Percentiles rank a stretch among this genome's conserved stretches.
Conservation (phyloP, 2,329 filamentous ascomycete species). For the Cladorrhinum sp. region DNA sequence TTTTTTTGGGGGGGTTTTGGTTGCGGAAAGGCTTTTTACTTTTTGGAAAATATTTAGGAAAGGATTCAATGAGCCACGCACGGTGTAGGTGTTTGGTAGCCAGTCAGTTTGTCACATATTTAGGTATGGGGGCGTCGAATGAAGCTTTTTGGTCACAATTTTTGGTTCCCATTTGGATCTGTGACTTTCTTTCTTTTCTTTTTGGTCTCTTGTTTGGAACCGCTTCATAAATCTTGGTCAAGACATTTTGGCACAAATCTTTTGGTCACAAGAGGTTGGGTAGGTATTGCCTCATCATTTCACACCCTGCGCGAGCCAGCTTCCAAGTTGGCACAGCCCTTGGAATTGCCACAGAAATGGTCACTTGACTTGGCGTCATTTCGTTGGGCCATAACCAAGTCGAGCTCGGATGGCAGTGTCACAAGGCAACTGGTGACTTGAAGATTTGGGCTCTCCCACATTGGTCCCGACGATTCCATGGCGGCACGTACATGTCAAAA, state of each 20-base stretch:
- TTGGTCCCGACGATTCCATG: not conserved
- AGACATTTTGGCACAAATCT: too few species aligned
- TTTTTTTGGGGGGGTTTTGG: too few species aligned
- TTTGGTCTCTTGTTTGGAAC: too few species aligned
- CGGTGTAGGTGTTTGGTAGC: not conserved
- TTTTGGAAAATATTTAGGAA: not conserved
- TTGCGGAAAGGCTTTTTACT: not conserved
- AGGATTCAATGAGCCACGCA: not conserved
- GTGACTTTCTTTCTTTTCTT: not conserved
- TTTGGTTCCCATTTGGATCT: too few species aligned
- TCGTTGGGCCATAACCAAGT: not conserved
- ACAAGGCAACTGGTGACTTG: too few species aligned
- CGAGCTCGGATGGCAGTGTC: too few species aligned
- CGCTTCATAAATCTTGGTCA: too few species aligned
- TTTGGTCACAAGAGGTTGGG: too few species aligned
- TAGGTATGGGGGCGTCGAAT: too few species aligned
- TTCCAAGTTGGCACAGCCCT: not conserved
- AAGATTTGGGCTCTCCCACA: not conserved
- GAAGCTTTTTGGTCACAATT: not conserved
- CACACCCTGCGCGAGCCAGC: too few species aligned
- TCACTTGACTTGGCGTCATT: not conserved
- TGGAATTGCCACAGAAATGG: not conserved
- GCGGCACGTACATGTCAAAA: not conserved
- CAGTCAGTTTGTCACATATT: not conserved
- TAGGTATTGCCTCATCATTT: too few species aligned